Conservation (phyloP, 805 yeast species). For the Sugiyamaella chiloensis region DNA sequence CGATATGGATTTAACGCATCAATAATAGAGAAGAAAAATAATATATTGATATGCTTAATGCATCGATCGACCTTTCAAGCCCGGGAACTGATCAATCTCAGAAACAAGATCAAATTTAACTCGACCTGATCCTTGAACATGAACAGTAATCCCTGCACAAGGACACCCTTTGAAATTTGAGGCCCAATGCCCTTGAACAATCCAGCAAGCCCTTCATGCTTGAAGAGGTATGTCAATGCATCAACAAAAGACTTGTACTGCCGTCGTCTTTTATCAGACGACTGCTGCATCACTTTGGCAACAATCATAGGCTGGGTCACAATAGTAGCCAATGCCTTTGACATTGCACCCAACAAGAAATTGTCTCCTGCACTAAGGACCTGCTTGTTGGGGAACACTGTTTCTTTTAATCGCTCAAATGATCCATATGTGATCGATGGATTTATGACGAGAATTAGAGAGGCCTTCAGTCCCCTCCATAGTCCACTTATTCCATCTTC, state of each 20-base stretch:
- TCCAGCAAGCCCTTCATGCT: constrained; percentile 60
- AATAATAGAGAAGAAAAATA: not conserved
- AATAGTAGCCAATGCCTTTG: constrained; percentile 76
- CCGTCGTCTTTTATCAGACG: constrained; percentile 32
- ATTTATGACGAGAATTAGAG: constrained; percentile 71
- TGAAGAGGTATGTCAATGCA: constrained; percentile 57
- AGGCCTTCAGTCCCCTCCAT: constrained; percentile 83
- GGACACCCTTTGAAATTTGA: constrained; percentile 73
- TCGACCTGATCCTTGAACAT: constrained; percentile 71
- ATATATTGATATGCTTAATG: no score
- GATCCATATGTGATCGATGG: constrained; percentile 87
- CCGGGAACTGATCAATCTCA: constrained; percentile 20
- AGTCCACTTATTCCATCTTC: constrained; percentile 69
- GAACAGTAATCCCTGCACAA: constrained; percentile 80
- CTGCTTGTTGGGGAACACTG: constrained; percentile 41
- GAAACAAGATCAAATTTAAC: constrained; percentile 28
- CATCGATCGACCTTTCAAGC: no score
- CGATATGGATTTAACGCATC: constrained; percentile 28
- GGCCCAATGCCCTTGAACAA: constrained; percentile 81
- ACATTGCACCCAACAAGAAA: constrained; percentile 71
- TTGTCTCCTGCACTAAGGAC: constrained; percentile 59
- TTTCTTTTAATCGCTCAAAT: constrained; percentile 60
- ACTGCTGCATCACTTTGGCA: constrained; percentile 77
- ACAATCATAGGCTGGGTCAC: constrained; percentile 83
- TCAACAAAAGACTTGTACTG: constrained; percentile 57